Evolutionary conservation across 352 stramenopile genomes (phyloP).

Genomic region (Phytophthora kernoviae): DNA sequence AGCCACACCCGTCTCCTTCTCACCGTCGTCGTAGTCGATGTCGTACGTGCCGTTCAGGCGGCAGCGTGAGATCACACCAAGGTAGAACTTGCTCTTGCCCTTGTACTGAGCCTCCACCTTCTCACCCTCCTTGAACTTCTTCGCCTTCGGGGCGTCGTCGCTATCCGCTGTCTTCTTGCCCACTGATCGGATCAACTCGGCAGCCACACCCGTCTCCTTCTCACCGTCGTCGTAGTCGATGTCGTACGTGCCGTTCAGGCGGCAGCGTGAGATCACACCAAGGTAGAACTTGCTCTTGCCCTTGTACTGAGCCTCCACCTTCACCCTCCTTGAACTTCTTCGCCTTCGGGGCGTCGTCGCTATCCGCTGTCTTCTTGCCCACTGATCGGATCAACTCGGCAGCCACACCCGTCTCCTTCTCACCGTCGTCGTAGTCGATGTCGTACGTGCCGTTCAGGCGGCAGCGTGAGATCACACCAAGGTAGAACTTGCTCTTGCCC

Average conservation of each 20-base stretch:
- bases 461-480: slow-evolving; percentile 17
- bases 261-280: slow-evolving; percentile 8
- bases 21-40: slow-evolving; percentile 10
- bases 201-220: slow-evolving; percentile 11
- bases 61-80: slow-evolving; percentile 7
- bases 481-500: slow-evolving; percentile 22
- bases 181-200: slow-evolving; percentile 6
- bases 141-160: slow-evolving; percentile 7
- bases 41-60: slow-evolving; percentile 10
- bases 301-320: slow-evolving; percentile 11
- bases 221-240: slow-evolving; percentile 11
- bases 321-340: slow-evolving; percentile 12
- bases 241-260: slow-evolving; percentile 9
- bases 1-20: slow-evolving; percentile 11
- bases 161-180: slow-evolving; percentile 2
- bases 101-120: slow-evolving; percentile 12
- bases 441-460: slow-evolving; percentile 21
- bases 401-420: slow-evolving; percentile 21
- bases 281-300: slow-evolving; percentile 11
- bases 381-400: slow-evolving; percentile 10
- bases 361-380: slow-evolving; percentile 4
- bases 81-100: slow-evolving; percentile 12
- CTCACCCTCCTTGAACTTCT: slow-evolving; percentile 10
- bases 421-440: slow-evolving; percentile 20
- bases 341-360: slow-evolving; percentile 5